These are phyloP conservation scores for Vinca major DNA, from an alignment of 305 asterid species.

Conservation along the genomic window DNA sequence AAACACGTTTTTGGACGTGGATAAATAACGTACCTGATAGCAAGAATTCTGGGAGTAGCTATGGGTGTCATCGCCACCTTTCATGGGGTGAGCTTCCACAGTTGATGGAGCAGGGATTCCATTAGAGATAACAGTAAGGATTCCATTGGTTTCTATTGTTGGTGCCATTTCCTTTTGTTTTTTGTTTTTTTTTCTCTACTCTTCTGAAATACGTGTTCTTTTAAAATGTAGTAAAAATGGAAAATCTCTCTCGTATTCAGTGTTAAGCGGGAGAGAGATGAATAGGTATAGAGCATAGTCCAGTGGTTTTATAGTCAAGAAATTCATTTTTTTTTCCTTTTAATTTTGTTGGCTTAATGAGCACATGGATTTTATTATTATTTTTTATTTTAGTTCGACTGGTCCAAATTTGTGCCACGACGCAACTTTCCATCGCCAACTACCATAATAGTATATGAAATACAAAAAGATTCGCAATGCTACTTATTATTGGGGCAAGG, in stretches of 20 bases:
- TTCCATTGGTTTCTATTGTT: background rate
- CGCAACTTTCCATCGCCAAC: too few species aligned
- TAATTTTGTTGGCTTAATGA: background rate
- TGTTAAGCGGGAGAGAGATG: slow-evolving; percentile 1
- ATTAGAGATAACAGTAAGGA: too few species aligned
- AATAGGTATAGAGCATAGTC: background rate
- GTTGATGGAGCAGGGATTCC: background rate
- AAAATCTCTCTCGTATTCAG: slow-evolving; percentile 3
- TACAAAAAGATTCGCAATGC: too few species aligned
- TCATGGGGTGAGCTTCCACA: slow-evolving; percentile 15
- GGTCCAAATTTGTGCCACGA: too few species aligned
- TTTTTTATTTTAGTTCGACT: too few species aligned
- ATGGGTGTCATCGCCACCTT: slow-evolving; percentile 12
- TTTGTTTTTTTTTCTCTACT: background rate
- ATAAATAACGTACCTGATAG: slow-evolving; percentile 8
- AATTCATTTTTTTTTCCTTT: too few species aligned
- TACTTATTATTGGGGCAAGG: too few species aligned
- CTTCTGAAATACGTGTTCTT: background rate
- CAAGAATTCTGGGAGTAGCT: slow-evolving; percentile 14
- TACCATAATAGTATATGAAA: too few species aligned
- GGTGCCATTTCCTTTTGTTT: slow-evolving; percentile 8
- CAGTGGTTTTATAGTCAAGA: slow-evolving; percentile 9
- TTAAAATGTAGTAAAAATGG: background rate
- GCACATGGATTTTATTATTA: background rate
- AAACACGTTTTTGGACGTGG: too few species aligned